Evolutionary conservation across 148 eudicot species (phyloP), one percentile per base, ranked within the genome.

Genomic region (Salicornia ramosissima): DNA sequence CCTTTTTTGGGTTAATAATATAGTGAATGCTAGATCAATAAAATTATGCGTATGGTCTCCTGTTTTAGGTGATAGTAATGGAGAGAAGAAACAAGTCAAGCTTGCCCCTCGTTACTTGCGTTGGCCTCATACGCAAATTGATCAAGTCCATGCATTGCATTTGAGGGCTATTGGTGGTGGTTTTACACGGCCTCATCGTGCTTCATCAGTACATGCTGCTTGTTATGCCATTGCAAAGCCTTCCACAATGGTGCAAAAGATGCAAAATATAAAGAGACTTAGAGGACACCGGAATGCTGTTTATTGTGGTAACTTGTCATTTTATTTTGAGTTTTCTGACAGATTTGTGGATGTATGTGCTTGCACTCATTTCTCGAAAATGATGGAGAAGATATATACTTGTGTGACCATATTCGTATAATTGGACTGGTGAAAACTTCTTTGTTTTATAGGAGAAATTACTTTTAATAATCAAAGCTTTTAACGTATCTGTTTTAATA

Each of bases 141-240:
- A 89, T 83, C 99, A 95, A 85, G 93, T 95, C 46, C 97, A 79
- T 80, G 99, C 90, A 47, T 81, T 95, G 64, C 80, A 78, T 68
- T 75, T 95, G 70, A 89, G 97, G 80, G 93, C 88, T 72, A 84
- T 95, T 31, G 99, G 99, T 80, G 99, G 99, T 57, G 99, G 98
- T 76, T 95, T 94, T 75, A 59, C 88, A 8, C 86, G 91, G 78
- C 96, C 88, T 74, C 91, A 91, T 75, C 97, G 99, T 51, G 89
- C 97, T 50, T 87, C 99, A 75, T 89, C 98, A 18, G 77, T 89
- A 57, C 96, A 84, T 70, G 85, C 86, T 71, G 86, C 99, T 43
- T 86, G 93, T 80, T 80, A 91, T 83, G 89, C 99, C 77, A 83
- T 91, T 58, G 97, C 96, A 25, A 95, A 89, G 80, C 97, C 99